Base-by-base conservation (phyloP, 768 basidiomycete species). In the Lactarius akahatsu region DNA sequence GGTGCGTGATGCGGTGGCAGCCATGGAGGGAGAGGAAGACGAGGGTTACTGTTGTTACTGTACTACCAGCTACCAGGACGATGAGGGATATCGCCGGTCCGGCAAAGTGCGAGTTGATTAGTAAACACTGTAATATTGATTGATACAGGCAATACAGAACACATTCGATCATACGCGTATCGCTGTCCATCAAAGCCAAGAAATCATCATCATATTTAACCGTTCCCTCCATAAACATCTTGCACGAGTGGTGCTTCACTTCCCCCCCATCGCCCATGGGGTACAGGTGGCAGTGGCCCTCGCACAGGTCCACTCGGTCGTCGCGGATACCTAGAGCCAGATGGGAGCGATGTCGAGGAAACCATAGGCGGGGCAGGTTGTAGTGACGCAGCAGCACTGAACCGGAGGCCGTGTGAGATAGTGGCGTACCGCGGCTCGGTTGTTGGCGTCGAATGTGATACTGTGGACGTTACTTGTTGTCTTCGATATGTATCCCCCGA, bases 211-310 rank as follows among this genome's bases (percentile, higher is more conserved):
- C 36, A 11, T 34, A 10, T 30, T 63, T 36, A 68, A 50, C 36
- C 56, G 32, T 54, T 20, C 2, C 36, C 64, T 45, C 45, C 26
- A 59, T 68, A 68, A n/a, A 63, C 10, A 47, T 69, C 66, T 40
- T 68, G 40, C 23, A 68, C 38, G 4, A 69, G 23, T 54, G 61
- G 69, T 34, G 62, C 8, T 7, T 69, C 56, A 11, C 62, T 68
- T 41, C 45, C 54, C 20, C 52, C 41, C 69, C 69, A 69, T 23
- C 38, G 50, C 10, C 26, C 5, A 11, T 59, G 32, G 34, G 66
- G 66, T 52, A 40, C 43, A 7, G 52, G 54, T 30, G 66, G 62
- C 20, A 63, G 34, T n/a, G 66, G 57, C 5, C 62, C 66, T 38
- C 58, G 66, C 38, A 2, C n/a, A 4, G 34, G 7, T 28, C 62